Percentiles rank a stretch among this genome's conserved stretches.
These are phyloP conservation scores for Thamnidium elegans DNA, from an alignment of 192 early-diverging fungal species.

Conservation along the genomic window DNA sequence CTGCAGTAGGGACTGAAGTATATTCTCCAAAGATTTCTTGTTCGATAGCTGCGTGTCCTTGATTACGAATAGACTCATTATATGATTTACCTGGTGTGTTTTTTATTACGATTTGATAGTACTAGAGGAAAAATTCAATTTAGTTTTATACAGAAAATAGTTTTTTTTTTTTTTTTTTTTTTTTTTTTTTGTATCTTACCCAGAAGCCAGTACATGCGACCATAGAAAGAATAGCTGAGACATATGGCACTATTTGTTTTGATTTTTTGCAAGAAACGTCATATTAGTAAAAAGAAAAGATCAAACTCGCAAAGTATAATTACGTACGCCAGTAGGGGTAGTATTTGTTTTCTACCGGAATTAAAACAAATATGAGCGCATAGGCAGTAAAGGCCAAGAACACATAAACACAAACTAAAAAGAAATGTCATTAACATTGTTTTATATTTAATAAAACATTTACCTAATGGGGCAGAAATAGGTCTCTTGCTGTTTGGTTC, in stretches of 20 bases:
- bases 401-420: conserved; percentile 19
- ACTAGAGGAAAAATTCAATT: background rate
- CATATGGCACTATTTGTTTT: conserved; percentile 29
- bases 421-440: background rate
- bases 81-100: conserved; percentile 29
- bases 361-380: conserved; percentile 29
- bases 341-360: conserved; percentile 24
- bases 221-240: conserved; percentile 21
- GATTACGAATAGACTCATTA: conserved; percentile 19
- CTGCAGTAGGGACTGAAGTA: background rate
- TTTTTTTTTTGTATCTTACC: conserved; percentile 11
- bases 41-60: conserved; percentile 18
- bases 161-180: background rate
- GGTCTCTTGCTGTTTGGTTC: conserved; percentile 19
- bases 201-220: conserved; percentile 19
- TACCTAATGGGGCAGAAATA: conserved; percentile 22
- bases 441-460: background rate
- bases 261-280: too few species aligned
- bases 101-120: conserved; percentile 22
- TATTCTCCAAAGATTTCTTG: conserved; percentile 28
- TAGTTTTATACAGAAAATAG: background rate
- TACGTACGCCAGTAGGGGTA: conserved; percentile 34
- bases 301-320: background rate
- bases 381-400: conserved; percentile 25
- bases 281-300: too few species aligned